Evolutionary conservation across 2,329 filamentous ascomycete species (phyloP), one percentile per base, ranked within the genome.

Genomic region (Ascocoryne sarcoides): DNA sequence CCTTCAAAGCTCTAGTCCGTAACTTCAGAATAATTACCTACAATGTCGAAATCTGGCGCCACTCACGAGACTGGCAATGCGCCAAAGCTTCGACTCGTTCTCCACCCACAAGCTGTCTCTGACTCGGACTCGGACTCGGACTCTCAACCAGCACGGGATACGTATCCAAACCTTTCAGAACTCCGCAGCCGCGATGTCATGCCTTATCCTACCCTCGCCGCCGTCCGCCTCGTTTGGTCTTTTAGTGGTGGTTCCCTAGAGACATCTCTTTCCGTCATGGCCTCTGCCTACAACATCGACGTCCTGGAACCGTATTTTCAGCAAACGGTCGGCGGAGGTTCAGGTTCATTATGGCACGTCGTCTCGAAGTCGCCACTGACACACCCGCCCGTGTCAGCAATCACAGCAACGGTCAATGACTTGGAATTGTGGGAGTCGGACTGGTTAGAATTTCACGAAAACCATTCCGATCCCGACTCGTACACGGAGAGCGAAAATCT

Each of bases 371-470:
- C 51, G 28, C 51, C 55, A 14, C 35, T 58, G 12, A 57, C 55
- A 20, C 48, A 56, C 31, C 53, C 54, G 32, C 56, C 54, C 40
- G 50, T 58, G 37, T 58, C 54, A 36, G 57, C 52, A 28, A 30
- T 58, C 18, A 37, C 45, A 35, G 51, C 42, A 21, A 45, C 37
- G 14, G 37, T 54, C 36, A 37, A 38, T 31, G 45, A 54, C 26
- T 48, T 57, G 34, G 44, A 56, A 15, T 32, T 48, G 12, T 57
- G 50, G 47, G 51, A 56, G 39, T 32, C 12, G 16, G 32, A 48
- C 34, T 59, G 55, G 55, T 26, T 53, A 14, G 43, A 35, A 26
- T 44, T 30, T 45, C 53, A 59, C 43, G 39, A 42, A 28, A 29
- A 45, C 15, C 52, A 54, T 44, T 17, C 29, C n/a, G 23, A 20